Evolutionary conservation across 352 stramenopile genomes (phyloP).

Genomic region (Elongisporangium anandrum): DNA sequence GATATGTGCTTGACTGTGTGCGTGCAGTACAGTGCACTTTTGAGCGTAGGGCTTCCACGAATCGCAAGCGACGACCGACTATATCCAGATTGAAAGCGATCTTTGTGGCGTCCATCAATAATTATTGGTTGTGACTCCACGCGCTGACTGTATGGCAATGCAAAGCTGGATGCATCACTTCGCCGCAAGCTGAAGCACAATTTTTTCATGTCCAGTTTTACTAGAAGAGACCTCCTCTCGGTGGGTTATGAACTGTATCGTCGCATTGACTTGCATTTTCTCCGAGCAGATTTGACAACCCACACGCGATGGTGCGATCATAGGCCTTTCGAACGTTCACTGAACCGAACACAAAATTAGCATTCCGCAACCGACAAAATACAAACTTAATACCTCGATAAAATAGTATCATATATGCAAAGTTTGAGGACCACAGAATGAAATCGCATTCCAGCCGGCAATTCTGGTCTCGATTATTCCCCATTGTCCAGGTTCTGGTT

Average conservation of each 20-base stretch:
- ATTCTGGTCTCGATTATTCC: neutral
- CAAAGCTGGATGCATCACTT: neutral
- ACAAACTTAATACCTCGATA: neutral
- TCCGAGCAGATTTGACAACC: neutral
- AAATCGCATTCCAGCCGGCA: neutral
- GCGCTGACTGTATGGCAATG: no score
- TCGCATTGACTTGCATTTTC: neutral
- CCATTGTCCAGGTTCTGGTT: neutral
- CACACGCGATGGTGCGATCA: neutral
- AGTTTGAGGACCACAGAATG: no score
- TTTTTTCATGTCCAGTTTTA: neutral
- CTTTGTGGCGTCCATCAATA: no score
- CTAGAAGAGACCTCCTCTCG: neutral
- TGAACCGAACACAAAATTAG: neutral
- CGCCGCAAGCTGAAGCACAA: neutral
- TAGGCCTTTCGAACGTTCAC: neutral
- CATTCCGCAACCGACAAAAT: neutral
- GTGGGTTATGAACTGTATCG: neutral
- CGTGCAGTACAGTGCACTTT: neutral
- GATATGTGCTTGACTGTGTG: neutral
- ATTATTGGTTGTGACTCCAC: neutral
- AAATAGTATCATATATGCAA: neutral
- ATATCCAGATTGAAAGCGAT: no score
- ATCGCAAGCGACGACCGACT: neutral
- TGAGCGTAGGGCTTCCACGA: neutral